A percentile compares a stretch with the other conserved stretches of the same genome.
phyloP scores from a whole-genome alignment of 2,329 filamentous ascomycete genomes.

The Fusarium euwallaceae region DNA sequence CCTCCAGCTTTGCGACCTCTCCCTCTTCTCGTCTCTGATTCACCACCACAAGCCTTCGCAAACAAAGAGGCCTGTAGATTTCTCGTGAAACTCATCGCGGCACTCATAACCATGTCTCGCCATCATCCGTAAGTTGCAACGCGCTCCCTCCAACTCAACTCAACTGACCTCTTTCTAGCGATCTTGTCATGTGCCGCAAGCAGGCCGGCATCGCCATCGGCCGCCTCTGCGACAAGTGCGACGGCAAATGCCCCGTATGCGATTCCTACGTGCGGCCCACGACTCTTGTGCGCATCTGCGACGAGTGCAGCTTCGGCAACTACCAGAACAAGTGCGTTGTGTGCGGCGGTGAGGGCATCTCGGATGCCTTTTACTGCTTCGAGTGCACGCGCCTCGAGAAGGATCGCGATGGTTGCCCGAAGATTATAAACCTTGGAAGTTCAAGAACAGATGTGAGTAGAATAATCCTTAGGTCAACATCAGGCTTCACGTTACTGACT shows the following conservation, averaged over 20 bases:
- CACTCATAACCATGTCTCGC: constrained; percentile 79
- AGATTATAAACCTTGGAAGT: constrained; percentile 98
- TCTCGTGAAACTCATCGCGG: background rate
- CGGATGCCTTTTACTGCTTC: constrained; percentile 99
- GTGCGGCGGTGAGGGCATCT: constrained; percentile 97
- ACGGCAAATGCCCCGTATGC: constrained; percentile 99
- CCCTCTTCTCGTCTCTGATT: constrained; percentile 5
- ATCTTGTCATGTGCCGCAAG: constrained; percentile 99
- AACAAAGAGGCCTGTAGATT: constrained; percentile 9
- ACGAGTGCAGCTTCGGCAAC: constrained; percentile 99
- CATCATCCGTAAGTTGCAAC: constrained; percentile 82
- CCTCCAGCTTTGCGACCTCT: constrained; percentile 18
- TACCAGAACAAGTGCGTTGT: constrained; percentile 99
- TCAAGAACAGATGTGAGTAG: constrained; percentile 87
- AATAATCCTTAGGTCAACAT: background rate
- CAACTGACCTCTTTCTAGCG: constrained; percentile 64
- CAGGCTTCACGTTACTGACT: background rate
- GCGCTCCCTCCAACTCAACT: background rate
- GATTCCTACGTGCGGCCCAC: constrained; percentile 99
- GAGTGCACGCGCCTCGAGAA: constrained; percentile 98
- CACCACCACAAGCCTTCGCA: constrained; percentile 15
- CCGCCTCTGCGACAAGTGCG: constrained; percentile 99
- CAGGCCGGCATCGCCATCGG: constrained; percentile 97
- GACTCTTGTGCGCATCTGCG: constrained; percentile 97
- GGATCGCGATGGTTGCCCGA: constrained; percentile 96